Conservation (phyloP, 2,329 filamentous ascomycete species). For the Paraconiothyrium sp. region DNA sequence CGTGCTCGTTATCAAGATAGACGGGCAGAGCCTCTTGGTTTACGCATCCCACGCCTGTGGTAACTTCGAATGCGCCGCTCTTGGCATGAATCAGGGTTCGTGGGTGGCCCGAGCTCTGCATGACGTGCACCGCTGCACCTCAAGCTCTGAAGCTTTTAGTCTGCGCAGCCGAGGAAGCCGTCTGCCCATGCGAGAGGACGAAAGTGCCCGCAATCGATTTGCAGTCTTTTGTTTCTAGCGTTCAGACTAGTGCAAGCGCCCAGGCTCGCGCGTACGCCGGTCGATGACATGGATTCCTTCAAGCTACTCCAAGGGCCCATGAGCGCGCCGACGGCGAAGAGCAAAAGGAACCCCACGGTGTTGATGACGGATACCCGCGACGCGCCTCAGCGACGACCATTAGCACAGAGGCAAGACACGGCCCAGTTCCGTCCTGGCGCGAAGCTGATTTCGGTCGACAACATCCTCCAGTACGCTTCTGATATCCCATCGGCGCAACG, state of each 20-base stretch:
- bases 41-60: not conserved
- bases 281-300: conserved; percentile 14
- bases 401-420: conserved; percentile 45
- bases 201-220: not conserved
- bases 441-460: conserved; percentile 88
- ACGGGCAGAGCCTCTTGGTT: too few relatives aligned
- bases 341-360: conserved; percentile 51
- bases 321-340: conserved; percentile 45
- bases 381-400: conserved; percentile 33
- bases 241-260: not conserved
- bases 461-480: conserved; percentile 90
- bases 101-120: conserved; percentile 2
- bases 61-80: too few relatives aligned
- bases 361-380: conserved; percentile 67
- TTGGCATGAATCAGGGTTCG: not conserved
- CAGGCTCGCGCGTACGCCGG: conserved; percentile 2
- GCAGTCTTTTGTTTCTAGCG: not conserved
- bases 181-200: not conserved
- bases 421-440: conserved; percentile 57
- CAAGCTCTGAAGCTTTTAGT: not conserved
- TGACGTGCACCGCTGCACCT: not conserved
- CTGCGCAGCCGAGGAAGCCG: not conserved
- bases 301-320: conserved; percentile 30
- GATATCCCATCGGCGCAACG: conserved; percentile 96
- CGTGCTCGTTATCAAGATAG: not conserved